Evolutionary conservation across 768 basidiomycete species (phyloP).

Genomic region (Rhodotorula babjevae): DNA sequence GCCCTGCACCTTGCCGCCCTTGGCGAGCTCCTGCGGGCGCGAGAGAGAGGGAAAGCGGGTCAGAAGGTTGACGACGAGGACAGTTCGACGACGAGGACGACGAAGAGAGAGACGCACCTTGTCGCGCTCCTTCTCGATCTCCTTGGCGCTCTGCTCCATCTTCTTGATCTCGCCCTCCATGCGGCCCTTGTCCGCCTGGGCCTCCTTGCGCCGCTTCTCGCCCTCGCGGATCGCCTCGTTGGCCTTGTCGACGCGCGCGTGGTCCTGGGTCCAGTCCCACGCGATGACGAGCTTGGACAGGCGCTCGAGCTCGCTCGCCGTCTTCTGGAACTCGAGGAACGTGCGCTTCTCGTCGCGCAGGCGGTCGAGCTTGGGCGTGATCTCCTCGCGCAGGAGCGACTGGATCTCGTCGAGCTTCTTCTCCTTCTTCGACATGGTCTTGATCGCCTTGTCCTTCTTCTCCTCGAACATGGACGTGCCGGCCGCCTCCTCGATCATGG

Average conservation of each 20-base stretch:
- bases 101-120: constrained; percentile 44
- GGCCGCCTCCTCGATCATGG: constrained; percentile 97
- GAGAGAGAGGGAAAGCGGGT: too few relatives aligned
- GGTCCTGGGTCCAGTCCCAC: constrained; percentile 67
- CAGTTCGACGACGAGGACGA: too few relatives aligned
- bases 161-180: constrained; percentile 63
- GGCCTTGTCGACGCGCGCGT: constrained; percentile 44
- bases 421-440: constrained; percentile 95
- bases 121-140: constrained; percentile 70
- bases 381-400: constrained; percentile 73
- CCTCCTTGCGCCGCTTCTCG: constrained; percentile 46
- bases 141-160: constrained; percentile 65
- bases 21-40: constrained; percentile 65
- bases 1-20: constrained; percentile 85
- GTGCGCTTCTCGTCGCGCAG: constrained; percentile 82
- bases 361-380: constrained; percentile 87
- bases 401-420: constrained; percentile 88
- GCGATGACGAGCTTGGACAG: constrained; percentile 76
- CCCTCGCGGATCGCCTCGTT: constrained; percentile 44
- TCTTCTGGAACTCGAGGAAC: constrained; percentile 85
- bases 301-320: constrained; percentile 77
- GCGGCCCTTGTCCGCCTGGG: constrained; percentile 54
- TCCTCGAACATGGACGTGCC: constrained; percentile 99
- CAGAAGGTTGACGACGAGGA: too few relatives aligned
- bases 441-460: constrained; percentile 89